These are phyloP conservation scores for Isabelozyma rhagii DNA, from an alignment of 805 yeast species.

Conservation along the genomic window DNA sequence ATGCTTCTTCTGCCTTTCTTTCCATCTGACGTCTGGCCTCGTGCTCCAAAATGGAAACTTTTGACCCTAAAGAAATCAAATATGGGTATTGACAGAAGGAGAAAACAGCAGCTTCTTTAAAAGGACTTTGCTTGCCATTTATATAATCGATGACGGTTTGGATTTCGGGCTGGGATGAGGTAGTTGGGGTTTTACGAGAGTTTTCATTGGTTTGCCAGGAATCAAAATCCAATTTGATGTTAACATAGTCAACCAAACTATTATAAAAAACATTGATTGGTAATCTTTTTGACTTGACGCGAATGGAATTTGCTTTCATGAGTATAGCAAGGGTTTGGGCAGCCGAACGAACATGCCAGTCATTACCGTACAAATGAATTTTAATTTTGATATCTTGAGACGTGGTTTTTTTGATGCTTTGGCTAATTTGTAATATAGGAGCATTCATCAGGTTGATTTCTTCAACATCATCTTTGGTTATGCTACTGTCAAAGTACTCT, in stretches of 20 bases:
- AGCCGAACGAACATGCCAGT: conserved; percentile 78
- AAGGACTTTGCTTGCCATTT: conserved; percentile 35
- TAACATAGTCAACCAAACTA: conserved; percentile 74
- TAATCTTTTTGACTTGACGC: conserved; percentile 13
- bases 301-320: conserved; percentile 49
- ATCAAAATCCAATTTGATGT: conserved; percentile 76
- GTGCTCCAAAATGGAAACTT: conserved; percentile 74
- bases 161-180: conserved; percentile 23
- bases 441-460: conserved; percentile 6
- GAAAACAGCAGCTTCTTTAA: conserved; percentile 30
- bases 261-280: conserved; percentile 63
- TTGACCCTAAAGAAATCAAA: conserved; percentile 75
- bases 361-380: conserved; percentile 64
- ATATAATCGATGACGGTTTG: conserved; percentile 46
- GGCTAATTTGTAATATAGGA: conserved; percentile 1
- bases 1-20: conserved; percentile 84
- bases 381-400: conserved; percentile 33
- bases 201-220: conserved; percentile 62
- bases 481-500: conserved; percentile 20
- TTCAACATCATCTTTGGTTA: conserved; percentile 16
- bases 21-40: conserved; percentile 83
- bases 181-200: conserved; percentile 1
- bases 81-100: conserved; percentile 85
- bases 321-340: conserved; percentile 56
- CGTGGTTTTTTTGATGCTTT: conserved; percentile 8